These are phyloP conservation scores for Prunus armeniaca DNA, from an alignment of 306 rosid species.

Conservation along the genomic window DNA sequence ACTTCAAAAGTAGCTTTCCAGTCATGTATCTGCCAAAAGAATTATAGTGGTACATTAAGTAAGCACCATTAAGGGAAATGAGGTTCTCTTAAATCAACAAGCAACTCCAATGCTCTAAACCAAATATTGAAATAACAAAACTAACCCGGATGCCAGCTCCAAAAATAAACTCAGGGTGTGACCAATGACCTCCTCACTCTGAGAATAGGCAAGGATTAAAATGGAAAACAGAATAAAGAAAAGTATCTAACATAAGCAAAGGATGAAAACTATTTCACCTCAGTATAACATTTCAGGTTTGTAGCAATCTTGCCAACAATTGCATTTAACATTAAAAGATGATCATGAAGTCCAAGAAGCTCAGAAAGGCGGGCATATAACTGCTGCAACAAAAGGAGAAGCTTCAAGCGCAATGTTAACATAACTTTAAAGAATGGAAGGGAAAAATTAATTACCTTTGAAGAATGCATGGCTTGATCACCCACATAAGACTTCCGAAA, in stretches of 20 bases:
- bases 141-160: conserved; percentile 99
- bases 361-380: conserved; percentile 83
- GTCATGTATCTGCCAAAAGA: conserved; percentile 76
- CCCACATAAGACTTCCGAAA: conserved; percentile 95
- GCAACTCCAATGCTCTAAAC: conserved; percentile 16
- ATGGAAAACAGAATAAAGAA: conserved; percentile 7
- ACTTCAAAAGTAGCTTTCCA: conserved; percentile 93
- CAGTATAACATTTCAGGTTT: conserved; percentile 76
- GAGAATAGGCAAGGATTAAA: conserved; percentile 31
- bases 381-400: conserved; percentile 61
- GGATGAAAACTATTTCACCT: conserved; percentile 45
- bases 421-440: conserved; percentile 11
- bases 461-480: conserved; percentile 99
- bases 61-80: background rate
- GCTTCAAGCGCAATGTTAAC: conserved; percentile 25
- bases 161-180: conserved; percentile 93
- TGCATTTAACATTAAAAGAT: conserved; percentile 65
- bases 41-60: background rate
- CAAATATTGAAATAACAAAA: conserved; percentile 14
- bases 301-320: conserved; percentile 84
- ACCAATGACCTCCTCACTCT: conserved; percentile 97
- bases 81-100: conserved; percentile 21
- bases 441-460: conserved; percentile 65
- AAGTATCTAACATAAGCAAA: background rate
- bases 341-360: conserved; percentile 88